Evolutionary conservation across 164 flowering plant species (phyloP).

Genomic region (Magnolia sinica): DNA sequence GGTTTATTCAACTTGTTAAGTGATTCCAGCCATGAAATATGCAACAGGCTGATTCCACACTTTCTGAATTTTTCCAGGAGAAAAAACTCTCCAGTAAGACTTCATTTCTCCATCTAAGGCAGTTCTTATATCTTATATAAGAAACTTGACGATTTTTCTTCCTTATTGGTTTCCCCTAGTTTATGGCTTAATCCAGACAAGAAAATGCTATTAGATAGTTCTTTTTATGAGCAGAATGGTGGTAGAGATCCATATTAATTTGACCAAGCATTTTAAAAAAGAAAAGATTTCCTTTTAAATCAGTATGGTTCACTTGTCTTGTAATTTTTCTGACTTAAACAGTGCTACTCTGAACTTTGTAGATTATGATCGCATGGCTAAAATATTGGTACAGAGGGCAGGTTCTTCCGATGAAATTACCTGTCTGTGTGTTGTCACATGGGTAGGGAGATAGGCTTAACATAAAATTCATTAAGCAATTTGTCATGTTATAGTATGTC

Average conservation of each 20-base stretch:
- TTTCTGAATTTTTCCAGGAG: too few relatives aligned
- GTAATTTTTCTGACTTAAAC: conserved; percentile 47
- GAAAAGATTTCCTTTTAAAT: not conserved
- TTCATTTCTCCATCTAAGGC: too few relatives aligned
- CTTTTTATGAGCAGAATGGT: not conserved
- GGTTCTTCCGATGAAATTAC: conserved; percentile 87
- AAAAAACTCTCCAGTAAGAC: not conserved
- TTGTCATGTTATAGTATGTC: not conserved
- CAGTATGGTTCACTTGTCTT: conserved; percentile 3
- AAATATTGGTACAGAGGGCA: conserved; percentile 93
- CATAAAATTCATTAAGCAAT: not conserved
- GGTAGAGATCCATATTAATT: not conserved
- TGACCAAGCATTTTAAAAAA: not conserved
- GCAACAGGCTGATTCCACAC: too few relatives aligned
- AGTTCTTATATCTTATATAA: too few relatives aligned
- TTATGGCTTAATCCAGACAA: not conserved
- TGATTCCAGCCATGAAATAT: too few relatives aligned
- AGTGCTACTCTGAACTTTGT: conserved; percentile 86
- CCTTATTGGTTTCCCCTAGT: too few relatives aligned
- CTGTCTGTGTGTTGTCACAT: conserved; percentile 82
- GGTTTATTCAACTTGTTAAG: too few relatives aligned
- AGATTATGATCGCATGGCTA: conserved; percentile 99
- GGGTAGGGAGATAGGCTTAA: conserved; percentile 52
- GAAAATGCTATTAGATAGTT: not conserved
- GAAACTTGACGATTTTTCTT: too few relatives aligned